Evolutionary conservation across 2,329 filamentous ascomycete species (phyloP).

Genomic region (Dactylellina drechsleri): DNA sequence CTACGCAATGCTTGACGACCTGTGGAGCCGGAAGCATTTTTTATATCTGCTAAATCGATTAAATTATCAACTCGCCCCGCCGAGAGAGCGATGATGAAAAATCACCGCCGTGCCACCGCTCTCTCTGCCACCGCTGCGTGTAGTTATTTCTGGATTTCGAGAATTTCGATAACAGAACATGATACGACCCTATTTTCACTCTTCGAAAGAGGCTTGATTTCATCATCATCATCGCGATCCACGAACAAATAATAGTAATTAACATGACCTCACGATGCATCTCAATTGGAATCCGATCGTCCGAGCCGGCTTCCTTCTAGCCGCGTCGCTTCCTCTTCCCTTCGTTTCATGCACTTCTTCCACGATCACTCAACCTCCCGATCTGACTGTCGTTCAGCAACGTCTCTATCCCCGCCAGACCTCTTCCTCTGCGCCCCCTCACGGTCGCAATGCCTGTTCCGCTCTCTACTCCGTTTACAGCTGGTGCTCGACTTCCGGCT

Average conservation of each 20-base stretch:
- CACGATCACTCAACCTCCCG: constrained; percentile 42
- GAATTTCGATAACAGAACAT: too few relatives aligned
- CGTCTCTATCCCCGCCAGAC: constrained; percentile 45
- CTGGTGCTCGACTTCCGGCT: constrained; percentile 47
- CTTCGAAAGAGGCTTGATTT: too few relatives aligned
- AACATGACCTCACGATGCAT: constrained; percentile 27
- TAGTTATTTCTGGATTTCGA: too few relatives aligned
- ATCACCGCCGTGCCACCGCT: too few relatives aligned
- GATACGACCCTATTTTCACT: too few relatives aligned
- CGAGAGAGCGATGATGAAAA: too few relatives aligned
- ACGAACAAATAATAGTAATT: not conserved
- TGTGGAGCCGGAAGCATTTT: too few relatives aligned
- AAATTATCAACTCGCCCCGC: too few relatives aligned
- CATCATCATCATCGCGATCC: too few relatives aligned
- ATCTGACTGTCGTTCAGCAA: constrained; percentile 33
- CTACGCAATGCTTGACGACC: too few relatives aligned
- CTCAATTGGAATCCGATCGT: constrained; percentile 1
- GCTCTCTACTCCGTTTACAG: constrained; percentile 52
- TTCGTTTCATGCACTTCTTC: not conserved
- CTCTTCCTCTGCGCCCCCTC: constrained; percentile 12
- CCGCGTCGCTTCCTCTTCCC: constrained; percentile 9
- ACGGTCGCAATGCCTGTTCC: constrained; percentile 49
- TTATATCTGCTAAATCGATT: too few relatives aligned
- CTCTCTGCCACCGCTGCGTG: too few relatives aligned
- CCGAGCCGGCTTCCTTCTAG: constrained; percentile 5